phyloP scores from a whole-genome alignment of 257 asterid genomes.

The Gentiana dahurica region DNA sequence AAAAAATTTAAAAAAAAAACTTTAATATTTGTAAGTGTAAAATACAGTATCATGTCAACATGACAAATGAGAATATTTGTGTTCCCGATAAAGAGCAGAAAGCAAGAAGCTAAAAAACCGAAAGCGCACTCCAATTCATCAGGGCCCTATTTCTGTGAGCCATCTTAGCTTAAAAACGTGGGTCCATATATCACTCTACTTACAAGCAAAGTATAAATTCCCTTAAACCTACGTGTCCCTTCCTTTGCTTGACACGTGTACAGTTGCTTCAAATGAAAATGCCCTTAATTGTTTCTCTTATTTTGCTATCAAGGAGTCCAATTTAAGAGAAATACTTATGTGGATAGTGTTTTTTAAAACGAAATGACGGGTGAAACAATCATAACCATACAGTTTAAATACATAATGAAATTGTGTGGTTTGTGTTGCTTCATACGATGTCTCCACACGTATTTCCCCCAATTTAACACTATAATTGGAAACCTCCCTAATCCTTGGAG shows the following conservation, averaged over 20 bases:
- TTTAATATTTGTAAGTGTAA: conserved; percentile 20
- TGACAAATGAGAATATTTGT: conserved; percentile 58
- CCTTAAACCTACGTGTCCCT: conserved; percentile 33
- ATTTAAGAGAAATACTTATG: too few species aligned
- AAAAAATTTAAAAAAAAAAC: not conserved
- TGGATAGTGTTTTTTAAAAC: too few species aligned
- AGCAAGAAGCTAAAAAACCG: conserved; percentile 14
- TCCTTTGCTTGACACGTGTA: conserved; percentile 15
- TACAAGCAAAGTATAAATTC: conserved; percentile 65
- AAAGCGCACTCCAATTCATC: conserved; percentile 17
- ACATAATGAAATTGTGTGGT: too few species aligned
- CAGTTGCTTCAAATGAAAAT: conserved; percentile 15
- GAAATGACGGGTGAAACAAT: too few species aligned
- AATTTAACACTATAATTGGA: too few species aligned
- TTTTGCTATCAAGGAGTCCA: too few species aligned
- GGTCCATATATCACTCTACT: conserved; percentile 38
- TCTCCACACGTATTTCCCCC: too few species aligned
- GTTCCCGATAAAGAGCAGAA: conserved; percentile 43
- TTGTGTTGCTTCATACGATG: too few species aligned
- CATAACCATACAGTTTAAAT: too few species aligned
- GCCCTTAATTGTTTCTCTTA: not conserved
- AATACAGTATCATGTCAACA: conserved; percentile 24
- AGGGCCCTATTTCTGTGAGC: conserved; percentile 22
- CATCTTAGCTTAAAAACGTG: conserved; percentile 13
- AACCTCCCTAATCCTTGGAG: too few species aligned